Evolutionary conservation across 1,284 basidiomycete species (phyloP).

Genomic region (Termitomyces sp.): DNA sequence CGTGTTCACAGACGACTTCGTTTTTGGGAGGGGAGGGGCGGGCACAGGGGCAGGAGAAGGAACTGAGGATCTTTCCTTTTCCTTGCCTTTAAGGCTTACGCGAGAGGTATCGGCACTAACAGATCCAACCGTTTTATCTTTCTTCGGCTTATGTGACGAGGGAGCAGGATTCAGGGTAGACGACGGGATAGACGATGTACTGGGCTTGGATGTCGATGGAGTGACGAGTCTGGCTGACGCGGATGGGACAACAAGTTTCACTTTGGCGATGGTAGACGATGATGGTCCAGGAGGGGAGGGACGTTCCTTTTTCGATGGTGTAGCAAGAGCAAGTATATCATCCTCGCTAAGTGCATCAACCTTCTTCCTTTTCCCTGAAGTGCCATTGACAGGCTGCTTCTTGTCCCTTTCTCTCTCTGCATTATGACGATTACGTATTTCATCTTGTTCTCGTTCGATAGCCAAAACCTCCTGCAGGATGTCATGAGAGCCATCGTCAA

Average conservation of each 20-base stretch:
- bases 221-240: constrained; percentile 17
- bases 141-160: constrained; percentile 34
- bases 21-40: constrained; percentile 29
- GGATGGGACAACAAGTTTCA: constrained; percentile 20
- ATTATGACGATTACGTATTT: constrained; percentile 39
- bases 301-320: constrained; percentile 62
- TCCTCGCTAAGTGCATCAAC: constrained; percentile 42
- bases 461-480: constrained; percentile 76
- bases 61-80: constrained; percentile 40
- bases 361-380: constrained; percentile 53
- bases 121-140: constrained; percentile 39
- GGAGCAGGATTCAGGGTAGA: constrained; percentile 15
- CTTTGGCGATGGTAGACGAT: constrained; percentile 20
- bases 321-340: constrained; percentile 54
- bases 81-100: constrained; percentile 59
- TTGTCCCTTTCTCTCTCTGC: constrained; percentile 31
- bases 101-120: constrained; percentile 32
- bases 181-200: not conserved
- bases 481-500: constrained; percentile 74
- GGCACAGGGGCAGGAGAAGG: constrained; percentile 14
- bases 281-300: constrained; percentile 33
- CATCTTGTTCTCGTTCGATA: constrained; percentile 64
- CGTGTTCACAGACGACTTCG: constrained; percentile 32
- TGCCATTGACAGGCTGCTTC: constrained; percentile 27
- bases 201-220: constrained; percentile 7